Base-by-base conservation (phyloP, 306 rosid genomes). In the Cucumis cinereus region DNA sequence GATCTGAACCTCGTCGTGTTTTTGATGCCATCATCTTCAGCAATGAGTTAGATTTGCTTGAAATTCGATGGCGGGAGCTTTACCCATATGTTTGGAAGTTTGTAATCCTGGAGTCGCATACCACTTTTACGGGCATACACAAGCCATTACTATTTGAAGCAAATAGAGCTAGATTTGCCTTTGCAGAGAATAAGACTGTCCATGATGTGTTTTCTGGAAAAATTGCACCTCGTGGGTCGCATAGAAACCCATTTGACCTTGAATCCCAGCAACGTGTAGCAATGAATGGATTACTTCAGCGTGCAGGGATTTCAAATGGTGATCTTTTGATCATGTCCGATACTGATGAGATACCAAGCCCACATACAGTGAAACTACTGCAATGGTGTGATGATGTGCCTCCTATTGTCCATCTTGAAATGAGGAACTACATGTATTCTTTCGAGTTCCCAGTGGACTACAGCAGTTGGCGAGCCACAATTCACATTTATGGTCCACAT, bases 311-410 rank as follows among this genome's bases (percentile, higher is more conserved):
- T 66, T 77, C 87, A 54, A 19, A 40, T 17, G 97, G 87, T 2
- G 99, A 94, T 22, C 77, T 92, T 24, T 82, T 94, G 76, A 84
- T 94, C 67, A 89, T 94, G 90, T 81, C 95, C 3, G 96, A 94
- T 68, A 78, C 89, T 8, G 99, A 94, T 71, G 99, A 94, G 85
- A 94, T 94, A 62, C 99, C 99, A 19, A 89, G 96, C 67, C 89
- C 90, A 13, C 90, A 90, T 43, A 88, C 96, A 0, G 66, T 90
- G 85, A 92, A 89, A 81, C 85, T 94, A 40, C 80, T 94, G 61
- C 95, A 89, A 52, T 94, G 97, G 97, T 94, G 99, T 74, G 93
- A 94, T 54, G 99, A 87, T 10, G 80, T 92, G 75, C 99, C 99
- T 60, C 83, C 89, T 16, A 22, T 82, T 50, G 82, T 90, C 88